Percentiles rank a stretch among this genome's conserved stretches.
phyloP scores from a whole-genome alignment of 495 filamentous ascomycete genomes.

The Aspergillus kassunensis region DNA sequence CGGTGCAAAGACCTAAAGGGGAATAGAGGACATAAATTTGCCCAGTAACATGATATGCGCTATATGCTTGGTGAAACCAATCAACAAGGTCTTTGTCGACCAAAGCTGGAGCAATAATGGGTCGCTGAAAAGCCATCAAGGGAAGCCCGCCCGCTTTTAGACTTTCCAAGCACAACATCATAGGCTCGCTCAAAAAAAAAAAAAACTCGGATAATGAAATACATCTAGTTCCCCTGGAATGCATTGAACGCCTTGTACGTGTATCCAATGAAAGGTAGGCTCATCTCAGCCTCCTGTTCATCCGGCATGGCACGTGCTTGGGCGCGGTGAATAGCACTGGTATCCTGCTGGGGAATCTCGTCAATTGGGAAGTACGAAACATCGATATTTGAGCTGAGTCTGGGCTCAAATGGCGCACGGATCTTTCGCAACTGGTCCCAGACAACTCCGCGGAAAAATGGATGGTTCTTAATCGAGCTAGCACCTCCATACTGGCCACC shows the following conservation, averaged over 20 bases:
- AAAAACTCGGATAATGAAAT: slow-evolving; percentile 9
- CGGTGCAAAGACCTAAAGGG: slow-evolving; percentile 16
- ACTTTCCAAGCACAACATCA: slow-evolving; percentile 18
- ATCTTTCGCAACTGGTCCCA: slow-evolving; percentile 90
- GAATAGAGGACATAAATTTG: slow-evolving; percentile 24
- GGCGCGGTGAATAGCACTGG: slow-evolving; percentile 62
- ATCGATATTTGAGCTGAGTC: slow-evolving; percentile 85
- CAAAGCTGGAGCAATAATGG: slow-evolving; percentile 20
- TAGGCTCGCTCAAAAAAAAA: slow-evolving; percentile 16
- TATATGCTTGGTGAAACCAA: slow-evolving; percentile 38
- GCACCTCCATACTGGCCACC: slow-evolving; percentile 71
- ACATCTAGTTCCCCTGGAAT: slow-evolving; percentile 45
- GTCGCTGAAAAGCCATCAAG: slow-evolving; percentile 24
- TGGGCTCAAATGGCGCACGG: slow-evolving; percentile 92
- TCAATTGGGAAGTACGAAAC: slow-evolving; percentile 99
- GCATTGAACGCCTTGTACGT: slow-evolving; percentile 98
- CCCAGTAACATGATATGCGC: slow-evolving; percentile 39
- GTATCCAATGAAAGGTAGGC: slow-evolving; percentile 94
- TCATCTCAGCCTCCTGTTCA: slow-evolving; percentile 76
- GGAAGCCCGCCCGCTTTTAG: slow-evolving; percentile 40
- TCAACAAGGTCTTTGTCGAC: slow-evolving; percentile 17
- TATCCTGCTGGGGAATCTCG: slow-evolving; percentile 92
- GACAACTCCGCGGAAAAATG: slow-evolving; percentile 94
- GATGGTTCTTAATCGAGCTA: slow-evolving; percentile 85
- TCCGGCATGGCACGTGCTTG: slow-evolving; percentile 60